phyloP scores from a whole-genome alignment of 306 rosid genomes.

The Pterocarpus macrocarpus region DNA sequence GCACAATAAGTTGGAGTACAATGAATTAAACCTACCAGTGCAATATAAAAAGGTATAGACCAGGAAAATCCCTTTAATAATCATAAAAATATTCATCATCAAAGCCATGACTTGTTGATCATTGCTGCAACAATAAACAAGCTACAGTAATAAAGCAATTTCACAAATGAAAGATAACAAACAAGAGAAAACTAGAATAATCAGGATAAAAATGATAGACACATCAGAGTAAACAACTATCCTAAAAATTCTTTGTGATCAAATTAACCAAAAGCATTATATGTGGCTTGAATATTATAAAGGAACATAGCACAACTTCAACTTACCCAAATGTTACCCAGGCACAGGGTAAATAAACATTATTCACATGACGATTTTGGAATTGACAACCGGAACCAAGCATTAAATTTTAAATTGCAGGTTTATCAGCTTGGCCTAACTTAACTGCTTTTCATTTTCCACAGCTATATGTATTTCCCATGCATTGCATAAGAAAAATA shows the following conservation, averaged over 20 bases:
- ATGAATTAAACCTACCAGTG: conserved; percentile 28
- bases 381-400: conserved; percentile 18
- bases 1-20: conserved; percentile 41
- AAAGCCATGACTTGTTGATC: conserved; percentile 26
- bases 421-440: background rate
- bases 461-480: background rate
- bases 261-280: too few species aligned
- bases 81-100: conserved; percentile 19
- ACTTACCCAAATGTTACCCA: background rate
- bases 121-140: conserved; percentile 19
- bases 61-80: conserved; percentile 25
- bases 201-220: conserved; percentile 19
- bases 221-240: conserved; percentile 16
- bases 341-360: background rate
- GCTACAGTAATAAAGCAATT: conserved; percentile 33
- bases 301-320: background rate
- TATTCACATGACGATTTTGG: conserved; percentile 1
- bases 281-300: too few species aligned
- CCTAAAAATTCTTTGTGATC: background rate
- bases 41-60: conserved; percentile 14
- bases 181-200: conserved; percentile 20
- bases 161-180: conserved; percentile 9
- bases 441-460: conserved; percentile 1
- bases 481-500: background rate
- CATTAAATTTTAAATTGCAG: conserved; percentile 14